Evolutionary conservation across 176 grass and related monocot species (phyloP).

Genomic region (Musa itinerans): DNA sequence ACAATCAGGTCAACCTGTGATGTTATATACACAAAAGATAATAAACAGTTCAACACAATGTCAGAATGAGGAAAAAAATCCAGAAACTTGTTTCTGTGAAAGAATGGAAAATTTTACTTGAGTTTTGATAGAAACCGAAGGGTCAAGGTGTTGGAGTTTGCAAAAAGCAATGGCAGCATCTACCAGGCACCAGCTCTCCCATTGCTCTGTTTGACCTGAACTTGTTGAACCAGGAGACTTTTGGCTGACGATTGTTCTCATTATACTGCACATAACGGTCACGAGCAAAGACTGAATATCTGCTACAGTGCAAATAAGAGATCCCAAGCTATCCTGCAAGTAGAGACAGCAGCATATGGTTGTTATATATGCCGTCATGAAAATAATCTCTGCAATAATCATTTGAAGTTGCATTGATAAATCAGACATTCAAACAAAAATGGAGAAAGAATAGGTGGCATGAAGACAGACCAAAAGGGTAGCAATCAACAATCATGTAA

Average conservation of each 20-base stretch:
- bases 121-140: slow-evolving; percentile 68
- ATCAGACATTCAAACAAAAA: not conserved
- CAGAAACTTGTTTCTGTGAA: slow-evolving; percentile 23
- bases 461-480: not conserved
- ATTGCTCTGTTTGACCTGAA: slow-evolving; percentile 49
- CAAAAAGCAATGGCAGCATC: slow-evolving; percentile 90
- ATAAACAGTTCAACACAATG: not conserved
- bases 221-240: slow-evolving; percentile 39
- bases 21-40: slow-evolving; percentile 20
- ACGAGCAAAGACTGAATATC: slow-evolving; percentile 83
- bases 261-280: slow-evolving; percentile 59
- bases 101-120: slow-evolving; percentile 42
- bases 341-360: slow-evolving; percentile 13
- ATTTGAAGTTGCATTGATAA: not conserved
- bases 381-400: not conserved
- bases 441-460: not conserved
- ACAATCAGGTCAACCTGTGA: slow-evolving; percentile 88
- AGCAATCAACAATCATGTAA: not conserved
- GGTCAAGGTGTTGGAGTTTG: slow-evolving; percentile 88
- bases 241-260: slow-evolving; percentile 65
- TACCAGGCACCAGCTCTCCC: slow-evolving; percentile 71
- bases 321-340: slow-evolving; percentile 50
- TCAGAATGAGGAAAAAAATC: slow-evolving; percentile 9
- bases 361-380: not conserved
- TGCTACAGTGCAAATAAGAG: slow-evolving; percentile 44